Evolutionary conservation across 2,329 filamentous ascomycete genomes (phyloP).

Genomic region (Penicillium rolfsii): DNA sequence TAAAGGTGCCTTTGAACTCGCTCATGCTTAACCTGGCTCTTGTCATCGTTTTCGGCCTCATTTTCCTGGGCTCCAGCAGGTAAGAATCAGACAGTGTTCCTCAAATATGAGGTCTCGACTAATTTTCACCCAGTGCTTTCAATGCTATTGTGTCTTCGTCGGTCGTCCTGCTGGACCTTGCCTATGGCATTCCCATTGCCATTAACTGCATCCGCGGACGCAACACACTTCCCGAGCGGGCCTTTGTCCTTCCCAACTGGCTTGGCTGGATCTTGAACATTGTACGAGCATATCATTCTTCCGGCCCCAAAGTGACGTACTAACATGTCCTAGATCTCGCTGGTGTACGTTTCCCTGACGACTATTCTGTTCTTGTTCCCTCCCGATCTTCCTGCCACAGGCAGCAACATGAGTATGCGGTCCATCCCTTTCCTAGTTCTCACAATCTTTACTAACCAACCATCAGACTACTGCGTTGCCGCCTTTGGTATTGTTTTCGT

Average conservation of each 20-base stretch:
- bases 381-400: constrained; percentile 65
- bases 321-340: constrained; percentile 50
- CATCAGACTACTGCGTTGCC: constrained; percentile 50
- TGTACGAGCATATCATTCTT: constrained; percentile 34
- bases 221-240: constrained; percentile 63
- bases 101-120: neutral
- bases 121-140: constrained; percentile 57
- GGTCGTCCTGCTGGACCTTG: constrained; percentile 71
- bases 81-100: constrained; percentile 9
- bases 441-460: constrained; percentile 7
- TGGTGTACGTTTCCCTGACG: constrained; percentile 69
- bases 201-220: constrained; percentile 71
- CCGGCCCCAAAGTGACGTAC: neutral
- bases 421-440: neutral
- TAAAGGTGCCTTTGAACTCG: constrained; percentile 69
- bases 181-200: constrained; percentile 73
- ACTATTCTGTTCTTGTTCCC: constrained; percentile 77
- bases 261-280: constrained; percentile 65
- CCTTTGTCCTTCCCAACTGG: constrained; percentile 59
- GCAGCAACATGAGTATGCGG: constrained; percentile 68
- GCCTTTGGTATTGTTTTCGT: constrained; percentile 62
- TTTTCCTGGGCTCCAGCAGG: constrained; percentile 66
- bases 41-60: constrained; percentile 69
- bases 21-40: constrained; percentile 63
- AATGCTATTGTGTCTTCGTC: constrained; percentile 72